Percentiles rank a stretch among this genome's conserved stretches.
Conservation (phyloP, 306 rosid species). For the Vigna nakashimae region DNA sequence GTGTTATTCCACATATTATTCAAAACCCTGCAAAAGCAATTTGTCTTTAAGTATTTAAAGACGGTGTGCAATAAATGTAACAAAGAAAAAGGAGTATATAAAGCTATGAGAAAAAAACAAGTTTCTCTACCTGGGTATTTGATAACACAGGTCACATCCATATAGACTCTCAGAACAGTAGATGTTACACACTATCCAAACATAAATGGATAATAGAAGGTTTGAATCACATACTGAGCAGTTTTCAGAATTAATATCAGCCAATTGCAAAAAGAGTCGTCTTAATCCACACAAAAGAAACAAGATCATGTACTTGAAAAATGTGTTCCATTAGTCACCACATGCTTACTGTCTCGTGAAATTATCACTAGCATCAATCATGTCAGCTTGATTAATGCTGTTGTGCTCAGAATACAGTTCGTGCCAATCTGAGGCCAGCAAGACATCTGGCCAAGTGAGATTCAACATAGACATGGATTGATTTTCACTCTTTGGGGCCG, state of each 20-base stretch:
- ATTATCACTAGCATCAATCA: constrained; percentile 58
- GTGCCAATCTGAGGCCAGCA: constrained; percentile 67
- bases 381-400: constrained; percentile 39
- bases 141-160: constrained; percentile 36
- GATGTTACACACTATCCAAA: constrained; percentile 39
- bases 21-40: constrained; percentile 46
- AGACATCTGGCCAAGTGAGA: constrained; percentile 61
- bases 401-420: constrained; percentile 52
- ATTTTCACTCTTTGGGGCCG: constrained; percentile 51
- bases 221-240: constrained; percentile 47
- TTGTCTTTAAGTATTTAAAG: constrained; percentile 41
- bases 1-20: constrained; percentile 51
- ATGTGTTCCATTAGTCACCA: constrained; percentile 49
- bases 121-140: background rate
- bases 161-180: constrained; percentile 16
- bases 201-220: constrained; percentile 34
- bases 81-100: constrained; percentile 25
- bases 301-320: constrained; percentile 54
- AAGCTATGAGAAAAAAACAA: constrained; percentile 39
- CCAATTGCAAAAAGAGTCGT: constrained; percentile 58
- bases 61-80: constrained; percentile 41
- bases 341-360: constrained; percentile 52
- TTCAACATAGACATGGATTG: constrained; percentile 40
- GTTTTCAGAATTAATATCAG: constrained; percentile 56
- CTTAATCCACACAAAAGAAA: constrained; percentile 60